Evolutionary conservation across 2,329 filamentous ascomycete genomes (phyloP).

Genomic region (Arthrinium puccinioides): DNA sequence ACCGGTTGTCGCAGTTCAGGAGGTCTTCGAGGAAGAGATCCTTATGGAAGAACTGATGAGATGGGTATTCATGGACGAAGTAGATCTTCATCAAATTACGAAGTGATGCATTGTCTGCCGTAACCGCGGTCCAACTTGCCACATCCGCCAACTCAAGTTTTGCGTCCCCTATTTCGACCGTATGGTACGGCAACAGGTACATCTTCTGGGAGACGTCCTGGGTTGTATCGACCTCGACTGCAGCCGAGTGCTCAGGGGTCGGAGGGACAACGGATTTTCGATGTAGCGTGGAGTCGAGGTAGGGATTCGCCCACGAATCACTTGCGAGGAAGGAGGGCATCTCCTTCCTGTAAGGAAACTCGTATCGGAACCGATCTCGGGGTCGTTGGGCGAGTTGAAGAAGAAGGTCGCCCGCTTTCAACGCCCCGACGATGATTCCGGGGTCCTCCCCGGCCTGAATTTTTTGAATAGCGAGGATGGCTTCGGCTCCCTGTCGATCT

Average conservation of each 20-base stretch:
- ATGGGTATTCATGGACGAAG: conserved; percentile 8
- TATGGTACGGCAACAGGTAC: conserved; percentile 16
- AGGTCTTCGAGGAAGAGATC: conserved; percentile 9
- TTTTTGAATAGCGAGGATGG: conserved; percentile 9
- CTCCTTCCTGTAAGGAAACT: conserved; percentile 14
- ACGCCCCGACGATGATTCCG: conserved; percentile 10
- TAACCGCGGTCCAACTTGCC: conserved; percentile 19
- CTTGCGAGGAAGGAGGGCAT: conserved; percentile 9
- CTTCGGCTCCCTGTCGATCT: conserved; percentile 12
- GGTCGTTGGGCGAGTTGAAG: conserved; percentile 13
- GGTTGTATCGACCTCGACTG: conserved; percentile 3
- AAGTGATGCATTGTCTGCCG: conserved; percentile 17
- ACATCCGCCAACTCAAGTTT: conserved; percentile 13
- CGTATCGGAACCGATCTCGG: conserved; percentile 14
- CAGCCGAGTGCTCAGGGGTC: background rate
- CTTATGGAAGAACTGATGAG: conserved; percentile 7
- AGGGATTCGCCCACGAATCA: conserved; percentile 10
- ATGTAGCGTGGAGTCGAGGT: conserved; percentile 11
- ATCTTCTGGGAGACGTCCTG: conserved; percentile 9
- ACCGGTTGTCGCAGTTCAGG: conserved; percentile 4
- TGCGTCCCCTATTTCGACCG: conserved; percentile 15
- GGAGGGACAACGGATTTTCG: conserved; percentile 5
- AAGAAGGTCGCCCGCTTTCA: conserved; percentile 14
- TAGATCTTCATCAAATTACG: conserved; percentile 6
- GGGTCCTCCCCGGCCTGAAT: conserved; percentile 13